These are phyloP conservation scores for Thelonectria olida DNA, from an alignment of 2,329 filamentous ascomycete genomes.

Conservation along the genomic window DNA sequence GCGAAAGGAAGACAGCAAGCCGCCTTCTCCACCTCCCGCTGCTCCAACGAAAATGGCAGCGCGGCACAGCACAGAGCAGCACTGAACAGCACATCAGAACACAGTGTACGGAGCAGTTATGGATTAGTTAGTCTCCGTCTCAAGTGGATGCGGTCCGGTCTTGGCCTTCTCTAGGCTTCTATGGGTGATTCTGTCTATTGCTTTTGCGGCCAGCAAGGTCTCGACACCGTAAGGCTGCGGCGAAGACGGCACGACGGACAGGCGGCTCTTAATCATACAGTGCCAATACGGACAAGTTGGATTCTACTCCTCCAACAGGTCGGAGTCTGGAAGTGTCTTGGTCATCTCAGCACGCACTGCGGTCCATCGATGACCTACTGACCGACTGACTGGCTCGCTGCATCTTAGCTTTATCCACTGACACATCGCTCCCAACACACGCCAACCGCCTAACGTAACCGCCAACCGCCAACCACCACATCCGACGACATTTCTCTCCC, in stretches of 20 bases:
- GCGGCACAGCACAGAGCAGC: not conserved
- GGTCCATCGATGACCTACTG: conserved; percentile 2
- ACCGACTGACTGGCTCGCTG: not conserved
- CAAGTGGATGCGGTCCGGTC: not conserved
- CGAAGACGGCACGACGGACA: not conserved
- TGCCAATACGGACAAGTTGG: not conserved
- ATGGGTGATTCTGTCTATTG: not conserved
- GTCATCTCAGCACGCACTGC: conserved; percentile 10
- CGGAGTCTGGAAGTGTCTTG: not conserved
- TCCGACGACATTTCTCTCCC: conserved; percentile 22
- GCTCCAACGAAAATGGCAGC: not conserved
- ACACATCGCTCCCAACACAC: conserved; percentile 23
- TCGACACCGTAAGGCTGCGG: not conserved
- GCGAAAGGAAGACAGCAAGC: not conserved
- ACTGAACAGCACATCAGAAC: not conserved
- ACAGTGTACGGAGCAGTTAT: conserved; percentile 14
- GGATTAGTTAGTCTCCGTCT: too few relatives aligned
- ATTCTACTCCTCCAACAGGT: not conserved
- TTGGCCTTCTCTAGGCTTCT: not conserved
- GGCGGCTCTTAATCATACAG: not conserved
- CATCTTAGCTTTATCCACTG: not conserved
- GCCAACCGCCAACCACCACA: conserved; percentile 28
- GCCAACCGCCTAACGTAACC: conserved; percentile 34
- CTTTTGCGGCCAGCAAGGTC: not conserved
- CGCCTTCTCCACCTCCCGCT: too few relatives aligned